Conservation (phyloP, 768 basidiomycete genomes). For the Agaricus blazei region DNA sequence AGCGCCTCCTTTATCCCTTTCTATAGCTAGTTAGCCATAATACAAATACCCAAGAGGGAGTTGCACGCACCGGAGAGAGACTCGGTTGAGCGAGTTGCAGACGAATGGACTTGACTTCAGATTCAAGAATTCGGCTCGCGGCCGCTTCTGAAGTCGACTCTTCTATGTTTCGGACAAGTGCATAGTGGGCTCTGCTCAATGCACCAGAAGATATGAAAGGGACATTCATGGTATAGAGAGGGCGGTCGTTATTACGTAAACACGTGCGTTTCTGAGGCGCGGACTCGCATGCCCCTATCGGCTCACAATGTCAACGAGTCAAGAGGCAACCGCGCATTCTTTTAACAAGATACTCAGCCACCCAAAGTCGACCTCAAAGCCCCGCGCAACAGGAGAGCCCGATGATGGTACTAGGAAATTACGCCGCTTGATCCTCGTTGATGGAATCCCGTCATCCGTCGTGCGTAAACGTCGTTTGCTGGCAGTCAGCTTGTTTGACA, state of each 20-base stretch:
- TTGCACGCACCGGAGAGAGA: constrained; percentile 48
- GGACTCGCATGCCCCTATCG: not conserved
- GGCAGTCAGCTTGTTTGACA: not conserved
- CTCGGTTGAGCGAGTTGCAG: constrained; percentile 43
- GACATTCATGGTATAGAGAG: constrained; percentile 50
- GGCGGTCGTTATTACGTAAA: not conserved
- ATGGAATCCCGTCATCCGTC: constrained; percentile 76
- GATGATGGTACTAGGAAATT: constrained; percentile 86
- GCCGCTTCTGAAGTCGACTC: constrained; percentile 47
- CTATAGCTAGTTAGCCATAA: constrained; percentile 32
- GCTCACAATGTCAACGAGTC: constrained; percentile 5
- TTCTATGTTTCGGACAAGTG: constrained; percentile 71
- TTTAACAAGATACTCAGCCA: constrained; percentile 79
- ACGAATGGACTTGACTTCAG: constrained; percentile 56
- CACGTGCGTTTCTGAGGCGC: not conserved
- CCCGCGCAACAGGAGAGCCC: constrained; percentile 51
- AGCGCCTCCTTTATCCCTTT: constrained; percentile 61
- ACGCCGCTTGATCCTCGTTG: constrained; percentile 82
- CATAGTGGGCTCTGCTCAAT: constrained; percentile 68
- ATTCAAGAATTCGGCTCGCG: constrained; percentile 55
- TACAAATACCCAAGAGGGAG: constrained; percentile 6
- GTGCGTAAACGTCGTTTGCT: constrained; percentile 37
- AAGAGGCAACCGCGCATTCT: constrained; percentile 52
- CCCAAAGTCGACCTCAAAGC: constrained; percentile 59
- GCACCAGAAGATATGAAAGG: constrained; percentile 79